A percentile compares a stretch with the other conserved stretches of the same genome.
Evolutionary conservation across 306 rosid species (phyloP).

Genomic region (Malus sylvestris): DNA sequence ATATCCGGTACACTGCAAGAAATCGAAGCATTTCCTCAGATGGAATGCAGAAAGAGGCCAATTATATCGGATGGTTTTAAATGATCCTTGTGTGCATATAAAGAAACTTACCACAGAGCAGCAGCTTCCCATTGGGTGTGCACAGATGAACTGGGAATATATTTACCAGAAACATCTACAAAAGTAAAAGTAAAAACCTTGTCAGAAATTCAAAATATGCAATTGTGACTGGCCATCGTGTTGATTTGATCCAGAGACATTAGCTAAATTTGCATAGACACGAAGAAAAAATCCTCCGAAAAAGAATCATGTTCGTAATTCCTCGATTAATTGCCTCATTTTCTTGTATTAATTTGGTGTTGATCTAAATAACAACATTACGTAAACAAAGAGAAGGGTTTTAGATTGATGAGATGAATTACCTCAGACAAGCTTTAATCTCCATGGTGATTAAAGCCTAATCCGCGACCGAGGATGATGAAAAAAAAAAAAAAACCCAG

Average conservation of each 20-base stretch:
- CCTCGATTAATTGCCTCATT: background rate
- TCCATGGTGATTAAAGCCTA: conserved; percentile 2
- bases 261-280: background rate
- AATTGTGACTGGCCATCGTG: background rate
- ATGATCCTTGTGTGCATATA: background rate
- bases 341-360: background rate
- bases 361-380: background rate
- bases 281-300: background rate
- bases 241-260: background rate
- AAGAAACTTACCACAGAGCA: conserved; percentile 44
- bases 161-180: background rate
- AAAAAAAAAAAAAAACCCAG: background rate
- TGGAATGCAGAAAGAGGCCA: background rate
- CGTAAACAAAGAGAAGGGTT: background rate
- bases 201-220: background rate
- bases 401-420: background rate
- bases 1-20: conserved; percentile 10
- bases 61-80: background rate
- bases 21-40: background rate
- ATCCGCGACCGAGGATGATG: background rate
- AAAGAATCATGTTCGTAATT: background rate
- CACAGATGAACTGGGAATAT: conserved; percentile 1
- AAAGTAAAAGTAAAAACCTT: background rate
- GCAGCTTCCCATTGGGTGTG: conserved; percentile 58
- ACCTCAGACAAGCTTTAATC: background rate